Base-by-base conservation (phyloP, 1,139 yeast genomes). In the Protomyces pachydermus region DNA sequence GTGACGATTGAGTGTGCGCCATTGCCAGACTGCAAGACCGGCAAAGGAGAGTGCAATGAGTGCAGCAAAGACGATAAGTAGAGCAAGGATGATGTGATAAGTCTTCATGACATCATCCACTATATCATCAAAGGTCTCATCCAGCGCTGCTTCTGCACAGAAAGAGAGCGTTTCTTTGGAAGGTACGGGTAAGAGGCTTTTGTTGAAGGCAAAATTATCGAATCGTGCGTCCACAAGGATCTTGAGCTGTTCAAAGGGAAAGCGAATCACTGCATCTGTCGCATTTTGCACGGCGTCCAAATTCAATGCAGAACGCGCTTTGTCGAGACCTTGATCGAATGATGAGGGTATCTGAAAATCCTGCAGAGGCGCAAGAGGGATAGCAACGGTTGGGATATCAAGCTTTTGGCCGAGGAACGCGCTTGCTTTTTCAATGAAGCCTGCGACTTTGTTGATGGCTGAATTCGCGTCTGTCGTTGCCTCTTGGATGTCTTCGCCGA, bases 291-390 rank as follows among this genome's bases (percentile, higher is more conserved):
- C 85, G 3, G 78, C 78, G 2, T 80, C 81, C 0, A 87, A 75
- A 12, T 82, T 76, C 39, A 65, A 42, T 18, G 34, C 52, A 0
- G 64, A 63, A 28, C 72, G 75, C 46, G 88, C 72, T 0, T 71
- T 69, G 4, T 81, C 80, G 12, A 90, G 76, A 39, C 83, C 81
- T 1, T 73, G 72, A 68, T 86, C 81, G 48, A 89, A 82, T 0
- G 84, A 75, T 0, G 81, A 70, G 0, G 97, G 90, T 5, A 93
- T 87, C 14, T 81, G 73, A 62, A 93, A 74, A 67, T 85, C 78
- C 65, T 79, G 76, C 67, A 91, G 77, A 0, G 82, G 75, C 2
- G 76, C 72, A 1, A 89, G 79, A 3, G 72, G 70, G 37, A 87
- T 71, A 69, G 85, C 82, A 16, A 93, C 72, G 4, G 72, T 68